phyloP scores from a whole-genome alignment of 805 yeast genomes.

The Candida maltosa region DNA sequence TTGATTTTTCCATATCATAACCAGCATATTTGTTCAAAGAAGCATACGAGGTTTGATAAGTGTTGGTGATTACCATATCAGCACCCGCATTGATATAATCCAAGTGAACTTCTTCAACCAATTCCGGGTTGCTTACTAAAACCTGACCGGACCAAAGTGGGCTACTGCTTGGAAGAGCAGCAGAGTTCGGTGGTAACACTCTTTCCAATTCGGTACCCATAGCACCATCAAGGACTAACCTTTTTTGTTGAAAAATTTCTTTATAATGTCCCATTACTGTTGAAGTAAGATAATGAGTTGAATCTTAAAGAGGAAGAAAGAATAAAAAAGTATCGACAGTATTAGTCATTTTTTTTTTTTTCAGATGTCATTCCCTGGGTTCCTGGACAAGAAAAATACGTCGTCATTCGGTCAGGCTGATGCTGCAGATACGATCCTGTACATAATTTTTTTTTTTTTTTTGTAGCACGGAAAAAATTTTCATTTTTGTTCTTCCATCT shows the following conservation, averaged over 20 bases:
- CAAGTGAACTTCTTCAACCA: conserved; percentile 45
- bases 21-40: conserved; percentile 29
- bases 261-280: conserved; percentile 7
- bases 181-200: conserved; percentile 28
- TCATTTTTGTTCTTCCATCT: no score
- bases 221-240: conserved; percentile 52
- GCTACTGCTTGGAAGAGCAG: conserved; percentile 26
- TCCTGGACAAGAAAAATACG: no score
- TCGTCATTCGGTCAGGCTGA: no score
- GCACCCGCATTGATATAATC: conserved; percentile 55
- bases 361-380: no score
- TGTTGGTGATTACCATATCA: conserved; percentile 50
- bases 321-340: not conserved
- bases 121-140: conserved; percentile 40
- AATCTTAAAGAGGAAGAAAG: not conserved
- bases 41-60: conserved; percentile 56
- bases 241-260: not conserved
- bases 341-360: not conserved
- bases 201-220: conserved; percentile 62
- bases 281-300: not conserved
- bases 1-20: conserved; percentile 13
- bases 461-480: no score
- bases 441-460: no score
- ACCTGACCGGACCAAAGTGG: conserved; percentile 64
- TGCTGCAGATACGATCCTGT: no score